phyloP scores from a whole-genome alignment of 2,329 filamentous ascomycete species.

The Aspergillus caelatus region DNA sequence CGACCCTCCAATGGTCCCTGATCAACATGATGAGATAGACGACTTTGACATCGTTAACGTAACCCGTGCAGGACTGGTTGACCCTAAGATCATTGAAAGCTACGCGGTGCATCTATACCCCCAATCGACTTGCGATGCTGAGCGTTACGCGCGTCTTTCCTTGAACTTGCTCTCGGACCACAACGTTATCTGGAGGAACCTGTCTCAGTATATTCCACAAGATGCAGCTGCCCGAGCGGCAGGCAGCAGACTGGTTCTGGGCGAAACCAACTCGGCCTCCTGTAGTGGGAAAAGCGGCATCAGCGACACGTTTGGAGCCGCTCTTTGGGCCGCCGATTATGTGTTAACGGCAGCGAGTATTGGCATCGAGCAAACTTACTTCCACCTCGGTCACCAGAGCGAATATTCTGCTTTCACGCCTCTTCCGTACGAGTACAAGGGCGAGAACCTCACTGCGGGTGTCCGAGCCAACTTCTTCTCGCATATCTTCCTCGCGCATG shows the following conservation, averaged over 20 bases:
- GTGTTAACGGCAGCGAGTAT: conserved; percentile 12
- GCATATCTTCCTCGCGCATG: conserved; percentile 12
- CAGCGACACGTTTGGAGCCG: conserved; percentile 15
- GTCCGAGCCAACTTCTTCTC: conserved; percentile 10
- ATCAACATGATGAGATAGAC: conserved; percentile 12
- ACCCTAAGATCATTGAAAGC: conserved; percentile 4
- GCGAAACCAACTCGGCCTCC: conserved; percentile 12
- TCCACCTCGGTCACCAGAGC: conserved; percentile 18
- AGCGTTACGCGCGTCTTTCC: not conserved
- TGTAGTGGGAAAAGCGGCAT: conserved; percentile 15
- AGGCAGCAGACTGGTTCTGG: conserved; percentile 1
- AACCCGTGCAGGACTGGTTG: conserved; percentile 7
- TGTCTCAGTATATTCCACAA: conserved; percentile 16
- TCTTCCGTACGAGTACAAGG: conserved; percentile 9
- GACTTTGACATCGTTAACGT: conserved; percentile 15
- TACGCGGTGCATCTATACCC: conserved; percentile 14
- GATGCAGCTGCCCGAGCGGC: conserved; percentile 8
- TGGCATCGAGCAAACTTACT: conserved; percentile 10
- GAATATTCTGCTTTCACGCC: conserved; percentile 13
- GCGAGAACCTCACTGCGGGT: conserved; percentile 3
- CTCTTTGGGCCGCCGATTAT: conserved; percentile 15
- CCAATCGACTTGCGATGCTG: conserved; percentile 10
- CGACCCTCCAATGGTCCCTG: conserved; percentile 9
- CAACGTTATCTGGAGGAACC: conserved; percentile 10
- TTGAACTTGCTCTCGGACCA: conserved; percentile 11